Conservation (phyloP, 805 yeast species). For the Saccharomyces paradoxus region DNA sequence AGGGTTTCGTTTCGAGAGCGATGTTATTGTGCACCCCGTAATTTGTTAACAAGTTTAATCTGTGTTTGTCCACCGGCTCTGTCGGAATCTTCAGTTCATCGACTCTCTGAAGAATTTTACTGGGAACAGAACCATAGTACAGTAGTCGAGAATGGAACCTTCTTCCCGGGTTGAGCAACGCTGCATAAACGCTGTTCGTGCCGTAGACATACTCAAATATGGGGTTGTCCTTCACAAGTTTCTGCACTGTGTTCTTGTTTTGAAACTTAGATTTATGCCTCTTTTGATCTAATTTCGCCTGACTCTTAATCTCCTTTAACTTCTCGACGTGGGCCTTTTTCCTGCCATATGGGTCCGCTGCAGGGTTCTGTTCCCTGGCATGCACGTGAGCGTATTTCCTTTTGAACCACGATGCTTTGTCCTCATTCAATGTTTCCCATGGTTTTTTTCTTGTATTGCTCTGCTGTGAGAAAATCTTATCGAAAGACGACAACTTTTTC, state of each 20-base stretch:
- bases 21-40: slow-evolving; percentile 77
- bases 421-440: slow-evolving; percentile 57
- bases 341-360: slow-evolving; percentile 9
- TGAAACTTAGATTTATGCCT: slow-evolving; percentile 7
- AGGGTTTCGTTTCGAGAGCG: slow-evolving; percentile 54
- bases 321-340: slow-evolving; percentile 15
- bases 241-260: background rate
- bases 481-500: slow-evolving; percentile 25
- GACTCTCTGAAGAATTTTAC: slow-evolving; percentile 42
- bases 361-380: slow-evolving; percentile 36
- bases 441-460: slow-evolving; percentile 39
- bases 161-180: slow-evolving; percentile 50
- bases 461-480: slow-evolving; percentile 36
- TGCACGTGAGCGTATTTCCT: slow-evolving; percentile 61
- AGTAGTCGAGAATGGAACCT: slow-evolving; percentile 43
- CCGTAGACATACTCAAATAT: slow-evolving; percentile 68
- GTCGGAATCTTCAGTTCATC: slow-evolving; percentile 25
- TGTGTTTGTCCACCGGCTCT: slow-evolving; percentile 32
- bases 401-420: slow-evolving; percentile 54
- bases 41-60: slow-evolving; percentile 50
- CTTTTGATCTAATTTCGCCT: slow-evolving; percentile 1
- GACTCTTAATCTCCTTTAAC: slow-evolving; percentile 3
- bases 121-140: slow-evolving; percentile 36
- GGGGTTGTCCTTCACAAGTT: slow-evolving; percentile 32
- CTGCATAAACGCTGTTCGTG: slow-evolving; percentile 65